Evolutionary conservation across 1,284 basidiomycete species (phyloP).

Genomic region (Papiliotrema nemorosa): DNA sequence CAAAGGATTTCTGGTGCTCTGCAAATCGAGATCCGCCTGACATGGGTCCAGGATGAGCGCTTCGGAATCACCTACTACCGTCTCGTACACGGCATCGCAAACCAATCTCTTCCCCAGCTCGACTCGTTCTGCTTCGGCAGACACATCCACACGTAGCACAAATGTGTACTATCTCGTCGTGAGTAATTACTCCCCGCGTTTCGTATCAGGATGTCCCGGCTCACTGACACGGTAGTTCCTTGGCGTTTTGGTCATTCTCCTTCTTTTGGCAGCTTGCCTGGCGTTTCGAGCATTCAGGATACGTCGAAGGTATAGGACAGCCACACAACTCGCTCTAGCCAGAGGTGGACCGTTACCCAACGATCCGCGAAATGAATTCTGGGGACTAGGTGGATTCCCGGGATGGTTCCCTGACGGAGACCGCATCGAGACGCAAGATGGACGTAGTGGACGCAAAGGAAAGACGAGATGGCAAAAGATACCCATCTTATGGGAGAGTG

Average conservation of each 20-base stretch:
- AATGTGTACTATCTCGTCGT: conserved; percentile 18
- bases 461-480: conserved; percentile 22
- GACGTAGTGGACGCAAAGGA: conserved; percentile 2
- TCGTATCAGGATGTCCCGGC: no score
- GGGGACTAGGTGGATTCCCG: conserved; percentile 25
- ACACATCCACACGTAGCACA: not conserved
- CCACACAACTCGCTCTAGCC: conserved; percentile 35
- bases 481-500: conserved; percentile 23
- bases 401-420: conserved; percentile 19
- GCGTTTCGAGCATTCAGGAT: conserved; percentile 30
- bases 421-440: conserved; percentile 13
- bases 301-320: conserved; percentile 35
- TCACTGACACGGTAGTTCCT: conserved; percentile 30
- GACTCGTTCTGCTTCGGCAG: not conserved
- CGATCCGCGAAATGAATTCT: conserved; percentile 20
- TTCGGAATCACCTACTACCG: not conserved
- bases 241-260: conserved; percentile 36
- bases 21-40: no score
- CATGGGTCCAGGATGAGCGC: not conserved
- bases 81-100: not conserved
- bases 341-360: conserved; percentile 33
- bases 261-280: conserved; percentile 29
- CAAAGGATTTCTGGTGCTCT: no score
- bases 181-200: conserved; percentile 3
- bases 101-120: conserved; percentile 1